These are phyloP conservation scores for Reutealis trisperma DNA, from an alignment of 345 rosid genomes.

Conservation along the genomic window DNA sequence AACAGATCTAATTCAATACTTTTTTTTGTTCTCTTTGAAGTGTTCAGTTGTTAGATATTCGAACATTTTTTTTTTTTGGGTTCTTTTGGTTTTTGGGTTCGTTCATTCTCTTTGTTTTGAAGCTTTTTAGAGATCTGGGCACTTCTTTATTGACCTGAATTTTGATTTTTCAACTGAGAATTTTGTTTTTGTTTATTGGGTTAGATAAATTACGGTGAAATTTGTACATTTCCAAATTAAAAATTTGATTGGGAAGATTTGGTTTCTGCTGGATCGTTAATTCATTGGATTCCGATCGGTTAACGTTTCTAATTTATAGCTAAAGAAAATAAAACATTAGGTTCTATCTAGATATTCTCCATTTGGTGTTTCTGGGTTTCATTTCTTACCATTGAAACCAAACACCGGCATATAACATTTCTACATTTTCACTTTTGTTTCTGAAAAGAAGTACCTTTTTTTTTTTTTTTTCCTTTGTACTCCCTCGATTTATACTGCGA, in stretches of 20 bases:
- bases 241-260: not conserved
- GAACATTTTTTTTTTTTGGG: not conserved
- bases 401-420: not conserved
- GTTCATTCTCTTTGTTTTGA: constrained; percentile 8
- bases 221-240: constrained; percentile 6
- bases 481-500: not conserved
- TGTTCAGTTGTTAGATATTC: constrained; percentile 16
- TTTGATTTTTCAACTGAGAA: not conserved
- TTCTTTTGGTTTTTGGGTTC: not conserved
- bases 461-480: not conserved
- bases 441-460: not conserved
- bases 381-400: not conserved
- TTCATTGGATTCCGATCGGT: constrained; percentile 34
- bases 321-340: not conserved
- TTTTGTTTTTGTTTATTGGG: constrained; percentile 18
- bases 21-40: not conserved
- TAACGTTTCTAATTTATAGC: constrained; percentile 2
- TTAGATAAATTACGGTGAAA: constrained; percentile 6
- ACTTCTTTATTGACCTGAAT: constrained; percentile 12
- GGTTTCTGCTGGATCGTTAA: constrained; percentile 10
- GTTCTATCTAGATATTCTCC: not conserved
- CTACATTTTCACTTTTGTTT: not conserved
- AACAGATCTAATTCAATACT: constrained; percentile 47
- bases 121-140: constrained; percentile 49
- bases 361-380: constrained; percentile 11